phyloP scores from a whole-genome alignment of 2,329 filamentous ascomycete genomes.

The Alternaria sp. region DNA sequence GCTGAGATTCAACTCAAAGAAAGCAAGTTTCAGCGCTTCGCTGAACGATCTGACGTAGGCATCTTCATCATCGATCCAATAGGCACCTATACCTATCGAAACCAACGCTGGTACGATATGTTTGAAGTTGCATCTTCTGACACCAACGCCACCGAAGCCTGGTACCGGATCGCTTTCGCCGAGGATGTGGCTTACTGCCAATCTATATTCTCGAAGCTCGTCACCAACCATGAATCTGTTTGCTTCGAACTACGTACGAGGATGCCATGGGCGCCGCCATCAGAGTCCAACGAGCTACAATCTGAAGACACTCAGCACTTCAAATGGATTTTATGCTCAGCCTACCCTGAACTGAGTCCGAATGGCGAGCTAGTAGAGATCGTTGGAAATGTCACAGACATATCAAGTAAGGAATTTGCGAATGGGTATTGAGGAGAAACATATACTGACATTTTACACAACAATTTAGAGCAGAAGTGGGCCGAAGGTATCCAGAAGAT shows the following conservation, averaged over 20 bases:
- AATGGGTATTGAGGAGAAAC: background rate
- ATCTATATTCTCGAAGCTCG: conserved; percentile 41
- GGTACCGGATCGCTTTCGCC: conserved; percentile 37
- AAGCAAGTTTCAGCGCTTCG: conserved; percentile 52
- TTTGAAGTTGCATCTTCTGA: conserved; percentile 31
- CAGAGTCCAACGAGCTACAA: conserved; percentile 22
- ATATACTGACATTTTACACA: background rate
- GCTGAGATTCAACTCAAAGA: conserved; percentile 47
- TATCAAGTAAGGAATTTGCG: conserved; percentile 25
- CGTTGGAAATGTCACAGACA: conserved; percentile 50
- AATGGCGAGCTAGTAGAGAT: conserved; percentile 40
- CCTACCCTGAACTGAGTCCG: conserved; percentile 36
- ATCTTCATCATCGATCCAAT: conserved; percentile 52
- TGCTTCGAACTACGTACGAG: conserved; percentile 51
- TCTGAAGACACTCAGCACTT: conserved; percentile 25
- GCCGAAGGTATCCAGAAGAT: conserved; percentile 46
- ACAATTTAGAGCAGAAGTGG: conserved; percentile 42
- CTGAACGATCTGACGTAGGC: conserved; percentile 51
- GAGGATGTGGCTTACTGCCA: conserved; percentile 49
- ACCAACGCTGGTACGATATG: conserved; percentile 52
- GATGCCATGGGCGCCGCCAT: conserved; percentile 45
- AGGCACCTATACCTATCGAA: conserved; percentile 52
- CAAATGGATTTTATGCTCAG: conserved; percentile 44
- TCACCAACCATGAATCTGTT: conserved; percentile 44
- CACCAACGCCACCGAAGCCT: conserved; percentile 27